Evolutionary conservation across 2,329 filamentous ascomycete genomes (phyloP).

Genomic region (Biscogniauxia sp.): DNA sequence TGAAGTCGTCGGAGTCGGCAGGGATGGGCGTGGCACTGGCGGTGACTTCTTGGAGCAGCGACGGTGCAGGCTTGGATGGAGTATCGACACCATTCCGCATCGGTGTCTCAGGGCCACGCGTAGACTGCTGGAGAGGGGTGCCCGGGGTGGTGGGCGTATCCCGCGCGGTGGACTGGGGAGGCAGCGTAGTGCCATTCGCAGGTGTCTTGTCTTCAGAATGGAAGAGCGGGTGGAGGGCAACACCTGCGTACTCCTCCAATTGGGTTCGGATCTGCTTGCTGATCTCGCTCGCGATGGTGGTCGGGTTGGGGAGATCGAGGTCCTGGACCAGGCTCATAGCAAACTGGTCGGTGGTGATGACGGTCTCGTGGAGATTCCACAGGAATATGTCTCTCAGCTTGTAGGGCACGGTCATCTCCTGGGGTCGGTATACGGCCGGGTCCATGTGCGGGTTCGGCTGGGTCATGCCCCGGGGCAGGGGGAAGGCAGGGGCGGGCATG

Average conservation of each 20-base stretch:
- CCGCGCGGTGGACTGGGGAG: slow-evolving; percentile 23
- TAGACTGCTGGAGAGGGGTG: slow-evolving; percentile 37
- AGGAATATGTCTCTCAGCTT: slow-evolving; percentile 92
- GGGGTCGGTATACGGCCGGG: slow-evolving; percentile 69
- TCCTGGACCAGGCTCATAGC: slow-evolving; percentile 89
- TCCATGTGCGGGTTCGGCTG: slow-evolving; percentile 62
- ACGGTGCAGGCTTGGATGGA: slow-evolving; percentile 46
- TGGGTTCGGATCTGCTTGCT: slow-evolving; percentile 93
- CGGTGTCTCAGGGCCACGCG: slow-evolving; percentile 57
- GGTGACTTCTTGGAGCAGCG: slow-evolving; percentile 55
- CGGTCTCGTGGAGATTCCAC: slow-evolving; percentile 94
- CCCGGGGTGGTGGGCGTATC: slow-evolving; percentile 43
- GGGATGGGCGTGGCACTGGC: slow-evolving; percentile 66
- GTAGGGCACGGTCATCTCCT: slow-evolving; percentile 79
- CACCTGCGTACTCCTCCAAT: slow-evolving; percentile 91
- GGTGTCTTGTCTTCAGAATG: slow-evolving; percentile 49
- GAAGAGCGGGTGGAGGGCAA: slow-evolving; percentile 90
- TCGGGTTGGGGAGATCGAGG: slow-evolving; percentile 79
- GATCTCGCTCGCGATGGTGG: slow-evolving; percentile 71
- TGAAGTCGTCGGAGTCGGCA: slow-evolving; percentile 70
- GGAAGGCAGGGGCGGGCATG: slow-evolving; percentile 63
- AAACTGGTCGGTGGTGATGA: slow-evolving; percentile 94
- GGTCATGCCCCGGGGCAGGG: slow-evolving; percentile 60
- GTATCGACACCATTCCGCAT: slow-evolving; percentile 51
- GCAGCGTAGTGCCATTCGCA: slow-evolving; percentile 18